Percentiles rank a stretch among this genome's conserved stretches.
These are phyloP conservation scores for Eucalyptus cloeziana DNA, from an alignment of 345 rosid genomes.

Conservation along the genomic window DNA sequence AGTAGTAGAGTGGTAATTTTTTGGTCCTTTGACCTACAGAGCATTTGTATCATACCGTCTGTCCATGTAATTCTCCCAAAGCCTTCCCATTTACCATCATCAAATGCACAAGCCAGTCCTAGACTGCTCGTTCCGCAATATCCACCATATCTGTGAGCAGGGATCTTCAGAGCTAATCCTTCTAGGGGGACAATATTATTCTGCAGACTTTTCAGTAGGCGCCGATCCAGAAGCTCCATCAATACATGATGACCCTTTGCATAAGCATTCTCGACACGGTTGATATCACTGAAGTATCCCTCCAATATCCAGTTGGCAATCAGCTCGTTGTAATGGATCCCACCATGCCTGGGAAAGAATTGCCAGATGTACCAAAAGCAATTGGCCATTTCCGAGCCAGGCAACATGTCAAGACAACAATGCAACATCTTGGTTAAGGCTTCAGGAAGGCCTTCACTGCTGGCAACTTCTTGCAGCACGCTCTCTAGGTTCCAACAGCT, in stretches of 20 bases:
- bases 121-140: conserved; percentile 10
- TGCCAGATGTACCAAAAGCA: conserved; percentile 40
- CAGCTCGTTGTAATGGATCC: conserved; percentile 35
- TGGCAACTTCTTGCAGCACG: neutral
- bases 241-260: conserved; percentile 24
- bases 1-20: conserved; percentile 21
- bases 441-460: neutral
- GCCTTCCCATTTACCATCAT: neutral
- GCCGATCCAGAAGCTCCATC: conserved; percentile 33
- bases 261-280: conserved; percentile 25
- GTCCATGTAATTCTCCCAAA: conserved; percentile 25
- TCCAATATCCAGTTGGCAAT: conserved; percentile 54
- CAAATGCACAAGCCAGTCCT: conserved; percentile 13
- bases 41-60: conserved; percentile 38
- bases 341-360: conserved; percentile 13
- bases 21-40: conserved; percentile 1
- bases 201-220: conserved; percentile 32
- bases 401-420: neutral
- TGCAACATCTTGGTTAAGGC: neutral
- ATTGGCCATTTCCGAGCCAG: neutral
- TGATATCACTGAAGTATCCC: conserved; percentile 37
- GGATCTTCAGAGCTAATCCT: conserved; percentile 1
- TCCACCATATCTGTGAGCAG: conserved; percentile 11
- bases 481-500: neutral
- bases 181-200: conserved; percentile 29